Conservation (phyloP, 768 basidiomycete species). For the Serendipita sp. region DNA sequence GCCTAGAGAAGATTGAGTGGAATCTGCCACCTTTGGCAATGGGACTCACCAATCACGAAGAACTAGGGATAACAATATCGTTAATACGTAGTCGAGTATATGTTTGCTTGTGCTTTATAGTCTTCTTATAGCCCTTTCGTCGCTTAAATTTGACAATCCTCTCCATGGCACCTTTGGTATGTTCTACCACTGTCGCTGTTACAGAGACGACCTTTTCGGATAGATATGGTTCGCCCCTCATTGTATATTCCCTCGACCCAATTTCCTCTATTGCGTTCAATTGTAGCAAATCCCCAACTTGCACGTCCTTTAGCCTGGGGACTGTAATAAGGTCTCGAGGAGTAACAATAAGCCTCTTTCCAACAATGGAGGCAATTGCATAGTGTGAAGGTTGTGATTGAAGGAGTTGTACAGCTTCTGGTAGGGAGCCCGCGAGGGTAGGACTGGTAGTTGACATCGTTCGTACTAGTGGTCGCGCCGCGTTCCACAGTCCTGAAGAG, state of each 20-base stretch:
- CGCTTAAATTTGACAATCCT: conserved; percentile 90
- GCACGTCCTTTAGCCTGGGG: conserved; percentile 69
- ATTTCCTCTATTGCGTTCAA: conserved; percentile 84
- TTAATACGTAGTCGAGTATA: conserved; percentile 93
- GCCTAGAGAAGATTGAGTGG: not conserved
- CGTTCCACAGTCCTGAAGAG: too few relatives aligned
- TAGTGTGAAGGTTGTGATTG: conserved; percentile 87
- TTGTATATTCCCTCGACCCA: conserved; percentile 86
- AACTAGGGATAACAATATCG: conserved; percentile 38
- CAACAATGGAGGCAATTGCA: conserved; percentile 73
- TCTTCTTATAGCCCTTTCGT: conserved; percentile 94
- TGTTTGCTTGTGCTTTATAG: conserved; percentile 82
- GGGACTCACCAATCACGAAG: conserved; percentile 5
- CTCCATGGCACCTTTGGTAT: conserved; percentile 90
- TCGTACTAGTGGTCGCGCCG: not conserved
- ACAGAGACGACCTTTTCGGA: conserved; percentile 51
- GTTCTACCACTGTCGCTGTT: conserved; percentile 86
- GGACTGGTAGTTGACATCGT: not conserved
- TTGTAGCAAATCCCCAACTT: conserved; percentile 68
- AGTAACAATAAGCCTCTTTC: conserved; percentile 76
- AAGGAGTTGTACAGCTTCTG: conserved; percentile 59
- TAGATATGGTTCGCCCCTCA: conserved; percentile 62
- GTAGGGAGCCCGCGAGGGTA: not conserved
- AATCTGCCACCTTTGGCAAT: not conserved
- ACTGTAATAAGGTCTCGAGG: conserved; percentile 87